Conservation (phyloP, 192 early-diverging fungal species). For the Linnemannia exigua region DNA sequence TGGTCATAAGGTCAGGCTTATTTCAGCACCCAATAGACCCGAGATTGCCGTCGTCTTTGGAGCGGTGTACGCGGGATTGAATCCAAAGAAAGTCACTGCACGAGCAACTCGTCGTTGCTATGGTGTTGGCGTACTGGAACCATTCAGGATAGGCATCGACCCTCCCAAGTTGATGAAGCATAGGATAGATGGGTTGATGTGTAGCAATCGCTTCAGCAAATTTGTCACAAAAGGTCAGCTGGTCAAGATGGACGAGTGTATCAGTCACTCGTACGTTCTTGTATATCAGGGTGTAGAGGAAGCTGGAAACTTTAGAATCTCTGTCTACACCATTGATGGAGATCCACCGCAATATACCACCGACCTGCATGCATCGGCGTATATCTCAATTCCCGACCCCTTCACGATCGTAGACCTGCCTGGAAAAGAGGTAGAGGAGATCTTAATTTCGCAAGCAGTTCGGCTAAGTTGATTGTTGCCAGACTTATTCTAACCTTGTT, state of each 20-base stretch:
- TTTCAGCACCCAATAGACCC: constrained; percentile 47
- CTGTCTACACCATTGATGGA: constrained; percentile 28
- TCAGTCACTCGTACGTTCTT: constrained; percentile 3
- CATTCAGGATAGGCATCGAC: constrained; percentile 14
- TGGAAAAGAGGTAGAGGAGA: constrained; percentile 4
- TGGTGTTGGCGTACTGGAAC: background rate
- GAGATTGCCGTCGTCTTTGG: constrained; percentile 64
- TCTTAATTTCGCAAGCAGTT: background rate
- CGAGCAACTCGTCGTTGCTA: constrained; percentile 39
- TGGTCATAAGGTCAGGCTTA: constrained; percentile 46
- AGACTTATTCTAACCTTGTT: background rate
- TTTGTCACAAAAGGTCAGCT: constrained; percentile 32
- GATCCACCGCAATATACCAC: constrained; percentile 22
- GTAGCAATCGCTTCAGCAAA: constrained; percentile 20
- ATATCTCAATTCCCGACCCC: constrained; percentile 18
- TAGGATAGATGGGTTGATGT: constrained; percentile 4
- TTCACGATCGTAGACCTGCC: constrained; percentile 3
- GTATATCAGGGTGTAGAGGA: background rate
- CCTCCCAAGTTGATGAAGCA: background rate
- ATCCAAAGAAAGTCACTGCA: constrained; percentile 39
- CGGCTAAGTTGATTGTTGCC: background rate
- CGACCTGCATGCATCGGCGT: background rate
- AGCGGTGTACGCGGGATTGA: constrained; percentile 63
- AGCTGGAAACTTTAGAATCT: background rate
- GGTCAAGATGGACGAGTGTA: constrained; percentile 27